phyloP scores from a whole-genome alignment of 768 basidiomycete genomes.

The Leucocoprinus leucothites region DNA sequence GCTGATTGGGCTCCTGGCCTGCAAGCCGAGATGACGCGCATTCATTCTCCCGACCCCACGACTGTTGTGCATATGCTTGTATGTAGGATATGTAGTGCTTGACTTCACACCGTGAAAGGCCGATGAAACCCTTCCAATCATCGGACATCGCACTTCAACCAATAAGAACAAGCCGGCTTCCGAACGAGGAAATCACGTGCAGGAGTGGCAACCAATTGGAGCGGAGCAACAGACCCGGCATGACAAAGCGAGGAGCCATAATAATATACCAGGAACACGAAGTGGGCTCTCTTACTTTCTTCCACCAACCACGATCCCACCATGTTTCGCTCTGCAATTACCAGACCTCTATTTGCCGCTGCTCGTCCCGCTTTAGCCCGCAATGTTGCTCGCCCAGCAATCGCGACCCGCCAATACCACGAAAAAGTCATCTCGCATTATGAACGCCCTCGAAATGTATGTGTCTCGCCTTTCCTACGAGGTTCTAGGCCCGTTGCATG shows the following conservation, averaged over 20 bases:
- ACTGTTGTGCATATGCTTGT: too few species aligned
- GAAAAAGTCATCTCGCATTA: slow-evolving; percentile 98
- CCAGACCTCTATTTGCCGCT: slow-evolving; percentile 46
- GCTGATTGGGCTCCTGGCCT: background rate
- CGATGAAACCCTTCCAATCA: background rate
- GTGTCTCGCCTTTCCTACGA: slow-evolving; percentile 33
- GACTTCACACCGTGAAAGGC: too few species aligned
- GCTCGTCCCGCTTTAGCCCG: slow-evolving; percentile 41
- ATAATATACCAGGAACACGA: slow-evolving; percentile 1
- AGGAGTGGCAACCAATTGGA: slow-evolving; percentile 7
- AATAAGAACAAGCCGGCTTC: background rate
- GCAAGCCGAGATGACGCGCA: too few species aligned
- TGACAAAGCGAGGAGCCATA: slow-evolving; percentile 5
- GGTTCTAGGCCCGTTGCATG: background rate
- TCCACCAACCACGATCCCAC: slow-evolving; percentile 29
- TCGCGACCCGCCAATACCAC: slow-evolving; percentile 75
- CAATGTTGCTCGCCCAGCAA: slow-evolving; percentile 38
- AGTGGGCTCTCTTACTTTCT: slow-evolving; percentile 15
- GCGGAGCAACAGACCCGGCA: slow-evolving; percentile 4
- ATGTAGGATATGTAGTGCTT: too few species aligned
- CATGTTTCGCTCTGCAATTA: slow-evolving; percentile 70
- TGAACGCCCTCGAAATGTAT: slow-evolving; percentile 93
- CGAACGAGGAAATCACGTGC: slow-evolving; percentile 7
- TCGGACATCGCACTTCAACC: background rate
- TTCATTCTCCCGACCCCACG: too few species aligned